Percentiles rank a stretch among this genome's conserved stretches.
Evolutionary conservation across 1,139 yeast genomes (phyloP).

Genomic region (Saccharomycopsis hybrid): DNA sequence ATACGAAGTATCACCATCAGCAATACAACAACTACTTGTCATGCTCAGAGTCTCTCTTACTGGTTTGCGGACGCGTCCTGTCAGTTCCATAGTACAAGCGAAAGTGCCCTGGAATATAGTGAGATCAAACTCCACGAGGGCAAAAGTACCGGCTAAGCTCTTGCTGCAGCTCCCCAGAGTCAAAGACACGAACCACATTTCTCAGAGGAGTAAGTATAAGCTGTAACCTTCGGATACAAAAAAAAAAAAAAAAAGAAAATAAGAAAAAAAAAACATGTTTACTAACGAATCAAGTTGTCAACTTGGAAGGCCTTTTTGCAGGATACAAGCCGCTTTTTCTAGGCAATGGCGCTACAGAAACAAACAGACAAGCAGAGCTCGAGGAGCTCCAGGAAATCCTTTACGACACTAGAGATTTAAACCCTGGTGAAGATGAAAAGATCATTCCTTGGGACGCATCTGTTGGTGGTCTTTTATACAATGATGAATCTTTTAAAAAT

Average conservation of each 20-base stretch:
- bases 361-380: not conserved
- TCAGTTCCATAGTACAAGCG: no score
- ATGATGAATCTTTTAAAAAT: slow-evolving; percentile 27
- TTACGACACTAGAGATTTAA: slow-evolving; percentile 22
- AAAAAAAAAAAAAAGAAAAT: slow-evolving; percentile 14
- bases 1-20: no score
- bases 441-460: slow-evolving; percentile 33
- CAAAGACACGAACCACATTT: not conserved
- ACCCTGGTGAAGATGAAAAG: slow-evolving; percentile 14
- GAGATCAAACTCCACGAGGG: no score
- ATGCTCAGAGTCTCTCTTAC: no score
- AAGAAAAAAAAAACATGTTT: not conserved
- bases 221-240: no score
- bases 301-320: slow-evolving; percentile 30
- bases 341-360: slow-evolving; percentile 28
- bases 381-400: slow-evolving; percentile 22
- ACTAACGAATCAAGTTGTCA: slow-evolving; percentile 5
- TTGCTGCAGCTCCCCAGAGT: not conserved
- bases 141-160: no score
- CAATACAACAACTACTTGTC: no score
- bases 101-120: no score
- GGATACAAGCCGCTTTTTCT: slow-evolving; percentile 31
- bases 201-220: not conserved
- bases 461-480: slow-evolving; percentile 29
- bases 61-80: no score